These are phyloP conservation scores for Sphaceloma murrayae DNA, from an alignment of 2,329 filamentous ascomycete genomes.

Conservation along the genomic window DNA sequence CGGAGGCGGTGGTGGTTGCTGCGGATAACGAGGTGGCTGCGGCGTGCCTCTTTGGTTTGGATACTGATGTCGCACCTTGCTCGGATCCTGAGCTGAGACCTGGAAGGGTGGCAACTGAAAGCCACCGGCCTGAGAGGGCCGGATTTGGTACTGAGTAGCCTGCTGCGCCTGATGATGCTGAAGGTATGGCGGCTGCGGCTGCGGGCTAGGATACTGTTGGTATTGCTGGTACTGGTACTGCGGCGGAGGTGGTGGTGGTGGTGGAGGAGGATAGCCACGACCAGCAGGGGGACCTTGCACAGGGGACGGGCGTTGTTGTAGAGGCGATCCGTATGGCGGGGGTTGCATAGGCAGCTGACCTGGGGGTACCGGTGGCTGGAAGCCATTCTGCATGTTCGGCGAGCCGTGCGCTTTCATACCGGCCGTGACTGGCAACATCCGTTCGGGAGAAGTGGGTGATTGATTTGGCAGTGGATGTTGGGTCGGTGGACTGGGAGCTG, in stretches of 20 bases:
- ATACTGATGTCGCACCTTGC: conserved; percentile 30
- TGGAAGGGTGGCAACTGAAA: conserved; percentile 42
- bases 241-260: conserved; percentile 24
- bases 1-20: conserved; percentile 13
- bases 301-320: conserved; percentile 21
- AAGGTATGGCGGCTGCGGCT: conserved; percentile 23
- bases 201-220: conserved; percentile 18
- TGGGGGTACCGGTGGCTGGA: conserved; percentile 23
- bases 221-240: conserved; percentile 15
- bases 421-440: conserved; percentile 31
- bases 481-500: conserved; percentile 25
- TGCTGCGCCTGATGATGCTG: conserved; percentile 25
- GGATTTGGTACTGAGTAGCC: conserved; percentile 23
- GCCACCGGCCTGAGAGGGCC: conserved; percentile 34
- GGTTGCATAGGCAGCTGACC: conserved; percentile 27
- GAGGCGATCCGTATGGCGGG: conserved; percentile 28
- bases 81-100: conserved; percentile 37
- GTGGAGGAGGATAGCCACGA: conserved; percentile 23
- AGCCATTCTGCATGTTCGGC: conserved; percentile 19
- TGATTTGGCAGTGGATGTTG: conserved; percentile 26
- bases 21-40: conserved; percentile 22
- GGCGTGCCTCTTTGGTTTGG: conserved; percentile 18
- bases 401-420: conserved; percentile 27
- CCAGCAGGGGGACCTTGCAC: conserved; percentile 20
- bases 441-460: conserved; percentile 29